A percentile compares a stretch with the other conserved stretches of the same genome.
Evolutionary conservation across 805 yeast genomes (phyloP).

Genomic region (Candida suzukii): DNA sequence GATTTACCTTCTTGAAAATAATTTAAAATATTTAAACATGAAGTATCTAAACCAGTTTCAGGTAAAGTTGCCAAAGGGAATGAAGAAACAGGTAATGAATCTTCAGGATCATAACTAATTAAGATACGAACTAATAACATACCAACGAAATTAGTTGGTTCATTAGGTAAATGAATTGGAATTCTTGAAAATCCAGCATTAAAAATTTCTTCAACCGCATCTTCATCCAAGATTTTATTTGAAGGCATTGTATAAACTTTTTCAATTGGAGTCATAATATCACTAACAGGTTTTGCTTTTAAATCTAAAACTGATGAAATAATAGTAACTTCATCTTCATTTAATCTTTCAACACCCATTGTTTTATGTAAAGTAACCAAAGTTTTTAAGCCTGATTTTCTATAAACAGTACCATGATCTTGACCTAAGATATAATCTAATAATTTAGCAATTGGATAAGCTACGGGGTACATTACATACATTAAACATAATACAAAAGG

Average conservation of each 20-base stretch:
- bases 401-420: conserved; percentile 93
- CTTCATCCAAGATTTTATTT: conserved; percentile 75
- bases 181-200: conserved; percentile 93
- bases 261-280: conserved; percentile 91
- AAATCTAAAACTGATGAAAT: conserved; percentile 89
- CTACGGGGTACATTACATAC: conserved; percentile 88
- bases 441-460: conserved; percentile 80
- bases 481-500: conserved; percentile 81
- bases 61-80: conserved; percentile 96
- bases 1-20: conserved; percentile 97
- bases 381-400: conserved; percentile 87
- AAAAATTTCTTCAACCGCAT: conserved; percentile 79
- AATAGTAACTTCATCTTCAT: conserved; percentile 93
- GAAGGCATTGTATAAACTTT: conserved; percentile 86
- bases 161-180: conserved; percentile 86
- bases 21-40: conserved; percentile 87
- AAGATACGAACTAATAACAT: conserved; percentile 89
- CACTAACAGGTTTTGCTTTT: conserved; percentile 80
- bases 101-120: conserved; percentile 96
- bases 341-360: conserved; percentile 91
- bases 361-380: conserved; percentile 88
- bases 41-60: conserved; percentile 85
- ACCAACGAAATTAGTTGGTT: conserved; percentile 87
- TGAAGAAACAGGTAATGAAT: conserved; percentile 82
- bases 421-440: conserved; percentile 84